phyloP scores from a whole-genome alignment of 768 basidiomycete genomes.

The Lanmaoa pseudosensibilis region DNA sequence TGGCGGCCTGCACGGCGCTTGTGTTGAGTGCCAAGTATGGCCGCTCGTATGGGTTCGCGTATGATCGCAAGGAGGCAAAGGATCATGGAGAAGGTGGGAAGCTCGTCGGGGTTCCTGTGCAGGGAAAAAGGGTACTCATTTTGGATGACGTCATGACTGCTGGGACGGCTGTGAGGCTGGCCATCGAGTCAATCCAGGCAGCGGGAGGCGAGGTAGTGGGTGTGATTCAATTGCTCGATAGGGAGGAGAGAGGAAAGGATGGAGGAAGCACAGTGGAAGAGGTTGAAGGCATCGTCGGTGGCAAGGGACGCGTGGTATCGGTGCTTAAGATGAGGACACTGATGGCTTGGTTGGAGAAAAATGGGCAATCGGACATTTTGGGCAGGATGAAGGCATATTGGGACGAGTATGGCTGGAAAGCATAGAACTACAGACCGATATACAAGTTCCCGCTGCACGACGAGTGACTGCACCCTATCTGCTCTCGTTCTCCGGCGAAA shows the following conservation, averaged over 20 bases:
- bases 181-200: constrained; percentile 68
- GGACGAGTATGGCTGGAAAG: constrained; percentile 31
- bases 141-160: constrained; percentile 97
- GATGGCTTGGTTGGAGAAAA: constrained; percentile 76
- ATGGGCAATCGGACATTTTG: constrained; percentile 63
- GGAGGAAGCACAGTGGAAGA: constrained; percentile 78
- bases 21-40: constrained; percentile 66
- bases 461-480: neutral
- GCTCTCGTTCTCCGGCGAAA: neutral
- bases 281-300: constrained; percentile 69
- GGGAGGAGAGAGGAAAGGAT: constrained; percentile 45
- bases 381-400: constrained; percentile 71
- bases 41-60: constrained; percentile 76
- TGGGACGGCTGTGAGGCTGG: constrained; percentile 83
- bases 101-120: constrained; percentile 83
- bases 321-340: constrained; percentile 87
- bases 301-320: constrained; percentile 65
- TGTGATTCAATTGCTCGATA: constrained; percentile 82
- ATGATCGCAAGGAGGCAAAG: constrained; percentile 94
- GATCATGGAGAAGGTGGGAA: constrained; percentile 94
- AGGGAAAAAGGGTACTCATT: constrained; percentile 79
- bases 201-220: constrained; percentile 84
- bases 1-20: constrained; percentile 83
- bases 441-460: neutral
- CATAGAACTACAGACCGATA: constrained; percentile 9